Evolutionary conservation across 495 filamentous ascomycete genomes (phyloP), one percentile per base, ranked within the genome.

Genomic region (Neurospora sp.): DNA sequence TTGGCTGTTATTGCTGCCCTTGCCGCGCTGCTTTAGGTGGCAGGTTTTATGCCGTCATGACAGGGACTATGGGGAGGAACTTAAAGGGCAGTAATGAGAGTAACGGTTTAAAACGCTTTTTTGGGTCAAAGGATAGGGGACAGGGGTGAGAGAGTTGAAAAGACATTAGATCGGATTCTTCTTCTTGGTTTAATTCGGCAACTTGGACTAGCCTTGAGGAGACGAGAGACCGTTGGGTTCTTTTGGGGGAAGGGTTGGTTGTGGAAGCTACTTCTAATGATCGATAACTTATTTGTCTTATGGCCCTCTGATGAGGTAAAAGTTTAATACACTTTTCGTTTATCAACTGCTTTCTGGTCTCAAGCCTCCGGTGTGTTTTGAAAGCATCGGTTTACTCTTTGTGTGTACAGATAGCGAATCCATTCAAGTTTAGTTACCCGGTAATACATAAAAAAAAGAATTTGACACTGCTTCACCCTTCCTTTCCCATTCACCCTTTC

Each of bases 1-100:
- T 70, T 84, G 42, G 80, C 77, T 39, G 81, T 73, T 71, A 71
- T 81, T 42, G 81, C 78, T 48, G 72, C 75, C 22, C 78, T 77
- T 39, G 78, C 76, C 59, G 81, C 78, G 53, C 75, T 81, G 39
- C 72, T 83, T 27, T 80, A 73, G 71, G 20, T 0, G 8, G 22
- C 5, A 16, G 27, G 59, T 10, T n/a, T 39, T 9, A 68, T 22
- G 20, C 16, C 4, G 35, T 70, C 22, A 65, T 65, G 53, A 35
- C 6, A 35, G 27, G 1, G 27, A 2, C 1, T 17, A 3, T 65
- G 27, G 27, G 20, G 27, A 17, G 31, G 14, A 3, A 59, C 2
- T 27, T 10, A 14, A 20, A 59, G 5, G 20, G 2, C 1, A 35
- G 27, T 65, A 27, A 65, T 6, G 53, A 65, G 0, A 17, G 27